Base-by-base conservation (phyloP, 495 filamentous ascomycete genomes). In the Penicillium parvum region DNA sequence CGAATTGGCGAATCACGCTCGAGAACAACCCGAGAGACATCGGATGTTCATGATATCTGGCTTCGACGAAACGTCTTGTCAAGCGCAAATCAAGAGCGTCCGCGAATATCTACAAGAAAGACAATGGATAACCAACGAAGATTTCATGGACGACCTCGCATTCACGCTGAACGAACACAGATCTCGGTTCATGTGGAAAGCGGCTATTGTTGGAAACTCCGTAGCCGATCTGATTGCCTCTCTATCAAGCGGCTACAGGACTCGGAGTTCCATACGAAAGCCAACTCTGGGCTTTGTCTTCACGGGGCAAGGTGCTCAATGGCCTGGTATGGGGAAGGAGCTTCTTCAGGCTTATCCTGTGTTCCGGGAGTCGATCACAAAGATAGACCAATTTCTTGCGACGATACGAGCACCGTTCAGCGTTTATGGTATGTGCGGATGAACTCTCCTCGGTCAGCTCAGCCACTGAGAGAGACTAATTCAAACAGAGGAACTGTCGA, bases 221-320 rank as follows among this genome's bases (percentile, higher is more conserved):
- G 4, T 35, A 3, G 7, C 18, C 0, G 39, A 41, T 3, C 15
- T 63, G 2, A 37, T 36, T 22, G 29, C 19, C 8, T 21, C 37
- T 3, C 52, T 51, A 2, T 45, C 35, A n/a, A 26, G 25, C 14
- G 26, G 15, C 7, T n/a, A 23, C 30, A 46, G 37, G 8, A 22
- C 27, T 8, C 40, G 17, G 14, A 49, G 36, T 20, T 32, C 40
- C 1, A 7, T 39, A 3, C 36, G 25, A 28, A 36, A 5, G 8
- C 52, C 45, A 2, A 41, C 1, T 1, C 12, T 47, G 22, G 46
- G 30, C 1, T 50, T 50, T 29, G 46, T 72, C 0, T 73, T 74
- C 42, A 74, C 71, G 1, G 71, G 71, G 4, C 71, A 74, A 46
- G 71, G 71, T 9, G 69, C 68, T 1, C 71, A 73, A 22, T 70